Base-by-base conservation (phyloP, 352 stramenopile genomes). In the Globisporangium viniferum region DNA sequence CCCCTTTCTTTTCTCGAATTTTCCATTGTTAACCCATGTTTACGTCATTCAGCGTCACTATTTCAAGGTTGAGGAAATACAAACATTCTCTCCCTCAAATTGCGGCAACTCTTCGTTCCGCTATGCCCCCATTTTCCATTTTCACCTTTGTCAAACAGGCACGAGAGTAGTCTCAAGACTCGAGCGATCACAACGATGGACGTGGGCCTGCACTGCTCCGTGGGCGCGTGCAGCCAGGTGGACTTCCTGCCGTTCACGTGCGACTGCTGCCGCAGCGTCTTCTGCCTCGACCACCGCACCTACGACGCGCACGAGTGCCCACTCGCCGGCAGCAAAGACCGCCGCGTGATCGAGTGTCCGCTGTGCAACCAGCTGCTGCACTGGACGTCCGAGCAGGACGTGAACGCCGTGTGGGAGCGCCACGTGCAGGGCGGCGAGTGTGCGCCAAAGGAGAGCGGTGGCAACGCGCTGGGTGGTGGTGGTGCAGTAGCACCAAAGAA, bases 201-300 rank as follows among this genome's bases (percentile, higher is more conserved):
- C 70, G 74, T 94, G 15, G 86, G 86, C 48, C 74, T 76, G 31
- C 86, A 94, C 66, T 94, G 86, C 69, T 85, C 75, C 51, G 72
- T 90, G 5, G 74, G 76, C 10, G 73, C 80, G 18, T 94, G 86
- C 64, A 73, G 85, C 57, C 86, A 94, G 68, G 76, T 89, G 68
- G 89, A 96, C 68, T 96, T 96, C 64, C 73, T 96, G 33, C 89
- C 89, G 3, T 96, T 96, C 74, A 84, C 72, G 36, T 96, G 89
- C 73, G 86, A 96, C 74, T 94, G 87, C 67, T 96, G 89, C 75
- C 59, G 59, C 31, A 77, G 77, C 59, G 72, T 94, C 56, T 96
- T 94, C 66, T 96, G 89, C 68, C 81, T 96, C n/a, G 76, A 86
- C 15, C 89, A 96, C 66, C 87, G 89, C 62, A 92, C 77, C 59